Conservation (phyloP, 306 rosid species). For the Neltuma alba region DNA sequence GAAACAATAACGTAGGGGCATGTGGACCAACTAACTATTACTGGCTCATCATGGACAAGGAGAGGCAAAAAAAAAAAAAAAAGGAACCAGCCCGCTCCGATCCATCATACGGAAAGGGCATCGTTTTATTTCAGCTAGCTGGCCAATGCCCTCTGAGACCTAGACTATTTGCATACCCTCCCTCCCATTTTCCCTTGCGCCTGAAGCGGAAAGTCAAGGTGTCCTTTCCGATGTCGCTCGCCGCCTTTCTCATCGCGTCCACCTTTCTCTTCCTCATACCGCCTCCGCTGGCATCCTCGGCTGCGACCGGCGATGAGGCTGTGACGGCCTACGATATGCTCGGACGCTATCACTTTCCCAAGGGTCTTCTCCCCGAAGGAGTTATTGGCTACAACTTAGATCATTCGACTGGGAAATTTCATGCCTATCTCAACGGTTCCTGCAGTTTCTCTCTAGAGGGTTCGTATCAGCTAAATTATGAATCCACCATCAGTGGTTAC, state of each 20-base stretch:
- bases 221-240: not conserved
- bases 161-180: not conserved
- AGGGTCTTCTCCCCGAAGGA: slow-evolving; percentile 61
- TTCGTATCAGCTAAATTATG: slow-evolving; percentile 53
- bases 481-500: slow-evolving; percentile 52
- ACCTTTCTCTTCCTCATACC: slow-evolving; percentile 23
- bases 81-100: not conserved
- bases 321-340: slow-evolving; percentile 40
- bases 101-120: not conserved
- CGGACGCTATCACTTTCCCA: slow-evolving; percentile 48
- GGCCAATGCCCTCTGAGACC: not conserved
- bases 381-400: slow-evolving; percentile 48
- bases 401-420: slow-evolving; percentile 39
- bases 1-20: not conserved
- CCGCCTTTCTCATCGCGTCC: not conserved
- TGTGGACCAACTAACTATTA: not conserved
- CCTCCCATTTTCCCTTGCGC: not conserved
- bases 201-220: not conserved
- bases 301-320: not conserved
- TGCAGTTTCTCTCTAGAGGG: slow-evolving; percentile 63
- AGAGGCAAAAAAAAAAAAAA: too few relatives aligned
- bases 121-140: not conserved
- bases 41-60: too few relatives aligned
- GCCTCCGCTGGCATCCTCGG: not conserved
- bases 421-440: slow-evolving; percentile 46